Conservation (phyloP, 257 asterid species). For the Schizonepeta tenuifolia region DNA sequence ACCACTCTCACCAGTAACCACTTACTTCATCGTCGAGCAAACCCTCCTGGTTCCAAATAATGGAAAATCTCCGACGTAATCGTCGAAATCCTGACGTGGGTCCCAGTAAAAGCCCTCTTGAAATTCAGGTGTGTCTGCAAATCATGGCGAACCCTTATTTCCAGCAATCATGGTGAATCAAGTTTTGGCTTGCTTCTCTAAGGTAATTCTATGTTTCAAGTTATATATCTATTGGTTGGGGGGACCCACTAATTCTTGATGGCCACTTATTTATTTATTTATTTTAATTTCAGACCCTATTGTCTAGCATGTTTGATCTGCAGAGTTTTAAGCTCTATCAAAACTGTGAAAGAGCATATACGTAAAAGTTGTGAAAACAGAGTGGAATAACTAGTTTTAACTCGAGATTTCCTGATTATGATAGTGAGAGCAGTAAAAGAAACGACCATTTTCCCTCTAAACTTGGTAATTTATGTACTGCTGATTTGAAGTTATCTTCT, state of each 20-base stretch:
- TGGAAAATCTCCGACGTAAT: no score
- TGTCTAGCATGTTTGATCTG: not conserved
- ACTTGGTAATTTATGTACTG: not conserved
- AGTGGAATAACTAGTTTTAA: slow-evolving; percentile 16
- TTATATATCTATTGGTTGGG: not conserved
- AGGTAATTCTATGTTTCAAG: not conserved
- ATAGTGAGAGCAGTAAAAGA: not conserved
- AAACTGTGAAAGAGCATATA: not conserved
- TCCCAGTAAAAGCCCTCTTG: no score
- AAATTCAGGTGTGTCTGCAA: no score
- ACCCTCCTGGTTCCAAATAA: no score
- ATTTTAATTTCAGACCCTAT: not conserved
- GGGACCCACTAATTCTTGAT: slow-evolving; percentile 9
- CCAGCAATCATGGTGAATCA: no score
- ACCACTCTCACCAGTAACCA: no score
- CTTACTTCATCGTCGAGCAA: no score
- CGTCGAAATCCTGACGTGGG: no score
- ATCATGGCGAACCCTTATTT: no score
- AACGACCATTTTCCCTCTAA: slow-evolving; percentile 3
- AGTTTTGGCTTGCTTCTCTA: not conserved
- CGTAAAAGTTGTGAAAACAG: slow-evolving; percentile 1
- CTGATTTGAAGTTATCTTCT: no score
- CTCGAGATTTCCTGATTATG: not conserved
- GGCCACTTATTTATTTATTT: not conserved
- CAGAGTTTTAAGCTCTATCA: not conserved